phyloP scores from a whole-genome alignment of 2,329 filamentous ascomycete species.

The Orbilia blumenaviensis region DNA sequence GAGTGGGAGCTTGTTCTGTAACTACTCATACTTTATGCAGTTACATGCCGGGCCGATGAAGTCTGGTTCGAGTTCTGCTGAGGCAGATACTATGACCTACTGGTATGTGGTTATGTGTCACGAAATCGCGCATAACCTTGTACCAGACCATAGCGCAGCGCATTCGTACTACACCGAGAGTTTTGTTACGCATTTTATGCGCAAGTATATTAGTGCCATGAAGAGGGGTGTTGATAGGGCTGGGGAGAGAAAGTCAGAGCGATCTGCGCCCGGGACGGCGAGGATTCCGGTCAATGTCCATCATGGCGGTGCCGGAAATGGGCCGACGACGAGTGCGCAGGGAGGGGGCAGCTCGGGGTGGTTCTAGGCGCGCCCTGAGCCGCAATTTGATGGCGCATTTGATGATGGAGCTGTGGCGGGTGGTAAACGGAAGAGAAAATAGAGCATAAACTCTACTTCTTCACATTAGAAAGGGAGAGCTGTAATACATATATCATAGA shows the following conservation, averaged over 20 bases:
- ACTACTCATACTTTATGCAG: conserved; percentile 65
- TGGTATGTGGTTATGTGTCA: conserved; percentile 98
- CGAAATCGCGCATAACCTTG: conserved; percentile 93
- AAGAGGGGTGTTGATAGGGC: conserved; percentile 19
- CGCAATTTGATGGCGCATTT: not conserved
- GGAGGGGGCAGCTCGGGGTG: conserved; percentile 20
- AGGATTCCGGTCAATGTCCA: conserved; percentile 41
- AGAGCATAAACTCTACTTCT: not conserved
- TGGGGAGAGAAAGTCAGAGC: not conserved
- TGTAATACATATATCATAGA: not conserved
- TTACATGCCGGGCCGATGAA: conserved; percentile 53
- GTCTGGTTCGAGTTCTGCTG: conserved; percentile 61
- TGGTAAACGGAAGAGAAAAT: conserved; percentile 11
- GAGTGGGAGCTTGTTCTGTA: conserved; percentile 89
- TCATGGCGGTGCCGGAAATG: not conserved
- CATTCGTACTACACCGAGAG: conserved; percentile 53
- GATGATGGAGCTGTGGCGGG: not conserved
- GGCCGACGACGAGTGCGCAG: not conserved
- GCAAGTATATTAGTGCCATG: conserved; percentile 24
- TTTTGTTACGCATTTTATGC: conserved; percentile 52
- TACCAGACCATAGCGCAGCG: conserved; percentile 62
- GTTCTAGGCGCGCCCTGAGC: conserved; percentile 40
- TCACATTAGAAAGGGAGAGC: not conserved
- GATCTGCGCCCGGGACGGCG: not conserved
- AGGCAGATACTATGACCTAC: conserved; percentile 77